Evolutionary conservation across 164 flowering plant species (phyloP).

Genomic region (Macadamia integrifolia): DNA sequence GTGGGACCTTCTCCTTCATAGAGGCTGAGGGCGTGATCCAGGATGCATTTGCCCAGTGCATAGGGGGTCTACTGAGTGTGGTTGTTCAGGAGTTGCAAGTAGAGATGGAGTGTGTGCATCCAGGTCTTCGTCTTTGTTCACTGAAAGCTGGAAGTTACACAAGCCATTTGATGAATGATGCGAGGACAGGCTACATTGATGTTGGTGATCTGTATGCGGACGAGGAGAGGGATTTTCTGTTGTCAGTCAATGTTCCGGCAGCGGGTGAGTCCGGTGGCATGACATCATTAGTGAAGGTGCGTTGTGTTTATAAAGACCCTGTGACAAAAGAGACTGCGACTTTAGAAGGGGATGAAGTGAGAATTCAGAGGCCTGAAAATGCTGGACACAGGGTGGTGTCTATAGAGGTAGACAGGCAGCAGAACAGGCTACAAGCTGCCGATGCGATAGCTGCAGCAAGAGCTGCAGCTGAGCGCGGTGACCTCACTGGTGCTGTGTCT

Average conservation of each 20-base stretch:
- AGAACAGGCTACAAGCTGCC: conserved; percentile 54
- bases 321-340: conserved; percentile 29
- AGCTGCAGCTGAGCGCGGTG: conserved; percentile 57
- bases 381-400: conserved; percentile 30
- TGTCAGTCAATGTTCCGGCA: conserved; percentile 37
- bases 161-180: conserved; percentile 26
- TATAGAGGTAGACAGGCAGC: conserved; percentile 63
- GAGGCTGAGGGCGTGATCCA: conserved; percentile 59
- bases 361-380: conserved; percentile 40
- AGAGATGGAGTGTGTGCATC: conserved; percentile 32
- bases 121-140: conserved; percentile 28
- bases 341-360: conserved; percentile 31
- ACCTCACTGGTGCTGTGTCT: conserved; percentile 38
- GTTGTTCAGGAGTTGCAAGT: conserved; percentile 48
- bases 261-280: conserved; percentile 18
- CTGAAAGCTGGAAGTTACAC: conserved; percentile 51
- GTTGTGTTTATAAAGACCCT: conserved; percentile 52
- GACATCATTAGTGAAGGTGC: conserved; percentile 45
- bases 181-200: conserved; percentile 25
- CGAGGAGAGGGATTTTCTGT: conserved; percentile 59
- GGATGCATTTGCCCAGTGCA: conserved; percentile 73
- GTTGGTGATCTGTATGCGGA: conserved; percentile 63
- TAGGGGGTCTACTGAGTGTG: conserved; percentile 63
- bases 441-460: conserved; percentile 66
- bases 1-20: conserved; percentile 69